Conservation (phyloP, 2,329 filamentous ascomycete genomes). For the Colletotrichum gloeosporioides region DNA sequence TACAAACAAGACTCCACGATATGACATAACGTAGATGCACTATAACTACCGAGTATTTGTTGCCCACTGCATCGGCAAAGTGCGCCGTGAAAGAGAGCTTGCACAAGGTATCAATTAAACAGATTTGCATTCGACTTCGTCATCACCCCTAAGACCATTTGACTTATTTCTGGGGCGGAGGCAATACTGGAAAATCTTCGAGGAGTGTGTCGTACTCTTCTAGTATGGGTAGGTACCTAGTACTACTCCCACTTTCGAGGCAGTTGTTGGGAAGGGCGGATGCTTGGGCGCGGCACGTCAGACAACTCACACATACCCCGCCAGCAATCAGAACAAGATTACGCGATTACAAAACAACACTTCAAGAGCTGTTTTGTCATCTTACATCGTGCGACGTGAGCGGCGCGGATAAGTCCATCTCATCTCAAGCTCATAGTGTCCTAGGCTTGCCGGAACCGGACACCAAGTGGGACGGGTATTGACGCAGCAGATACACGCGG, state of each 20-base stretch:
- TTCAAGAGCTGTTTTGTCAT: neutral
- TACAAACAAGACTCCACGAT: neutral
- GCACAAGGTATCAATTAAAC: neutral
- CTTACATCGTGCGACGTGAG: neutral
- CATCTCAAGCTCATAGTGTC: neutral
- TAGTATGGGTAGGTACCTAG: neutral
- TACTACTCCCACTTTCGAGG: neutral
- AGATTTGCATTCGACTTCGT: neutral
- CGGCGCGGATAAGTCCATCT: neutral
- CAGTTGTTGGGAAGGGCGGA: neutral
- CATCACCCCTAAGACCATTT: neutral
- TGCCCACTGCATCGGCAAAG: neutral
- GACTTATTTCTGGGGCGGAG: neutral
- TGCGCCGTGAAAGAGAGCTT: neutral
- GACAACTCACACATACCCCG: neutral
- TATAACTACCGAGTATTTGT: neutral
- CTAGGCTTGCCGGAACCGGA: neutral
- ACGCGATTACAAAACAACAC: neutral
- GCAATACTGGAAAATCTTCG: neutral
- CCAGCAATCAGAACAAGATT: neutral
- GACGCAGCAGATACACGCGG: neutral
- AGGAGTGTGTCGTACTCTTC: neutral
- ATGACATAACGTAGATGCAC: neutral
- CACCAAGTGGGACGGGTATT: neutral
- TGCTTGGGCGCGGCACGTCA: neutral